Percentiles rank a stretch among this genome's conserved stretches.
Conservation (phyloP, 768 basidiomycete species). For the Lactifluus pinguis region DNA sequence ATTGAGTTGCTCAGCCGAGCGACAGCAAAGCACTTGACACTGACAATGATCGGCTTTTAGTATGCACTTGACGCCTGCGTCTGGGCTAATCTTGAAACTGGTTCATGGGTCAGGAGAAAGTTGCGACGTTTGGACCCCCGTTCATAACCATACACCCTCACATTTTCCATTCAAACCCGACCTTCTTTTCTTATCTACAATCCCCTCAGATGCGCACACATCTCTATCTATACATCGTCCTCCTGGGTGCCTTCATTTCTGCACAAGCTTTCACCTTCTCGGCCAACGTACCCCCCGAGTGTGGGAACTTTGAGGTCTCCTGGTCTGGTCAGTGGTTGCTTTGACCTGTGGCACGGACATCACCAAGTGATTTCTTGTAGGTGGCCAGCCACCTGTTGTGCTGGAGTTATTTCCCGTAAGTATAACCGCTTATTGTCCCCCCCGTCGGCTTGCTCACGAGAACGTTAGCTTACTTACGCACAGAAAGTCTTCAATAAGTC, state of each 20-base stretch:
- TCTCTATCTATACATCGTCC: neutral
- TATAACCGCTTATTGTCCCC: neutral
- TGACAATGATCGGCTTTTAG: neutral
- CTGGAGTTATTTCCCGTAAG: conserved; percentile 11
- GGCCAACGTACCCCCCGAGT: conserved; percentile 35
- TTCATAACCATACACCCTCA: too few relatives aligned
- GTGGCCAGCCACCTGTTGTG: conserved; percentile 10
- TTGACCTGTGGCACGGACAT: neutral
- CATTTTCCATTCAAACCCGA: neutral
- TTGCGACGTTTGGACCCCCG: too few relatives aligned
- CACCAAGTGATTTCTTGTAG: neutral
- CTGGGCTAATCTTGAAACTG: too few relatives aligned
- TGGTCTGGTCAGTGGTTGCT: too few relatives aligned
- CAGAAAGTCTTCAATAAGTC: conserved; percentile 50
- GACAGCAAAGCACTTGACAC: neutral
- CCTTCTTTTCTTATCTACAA: neutral
- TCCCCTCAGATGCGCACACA: neutral
- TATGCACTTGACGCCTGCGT: neutral
- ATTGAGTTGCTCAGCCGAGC: neutral
- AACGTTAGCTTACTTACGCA: conserved; percentile 23
- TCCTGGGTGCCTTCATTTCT: neutral
- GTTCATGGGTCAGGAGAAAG: too few relatives aligned
- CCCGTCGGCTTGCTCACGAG: neutral
- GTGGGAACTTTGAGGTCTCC: too few relatives aligned
- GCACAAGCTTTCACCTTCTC: conserved; percentile 37